These are phyloP conservation scores for Marsdenia floribunda DNA, from an alignment of 257 asterid species.

Conservation along the genomic window DNA sequence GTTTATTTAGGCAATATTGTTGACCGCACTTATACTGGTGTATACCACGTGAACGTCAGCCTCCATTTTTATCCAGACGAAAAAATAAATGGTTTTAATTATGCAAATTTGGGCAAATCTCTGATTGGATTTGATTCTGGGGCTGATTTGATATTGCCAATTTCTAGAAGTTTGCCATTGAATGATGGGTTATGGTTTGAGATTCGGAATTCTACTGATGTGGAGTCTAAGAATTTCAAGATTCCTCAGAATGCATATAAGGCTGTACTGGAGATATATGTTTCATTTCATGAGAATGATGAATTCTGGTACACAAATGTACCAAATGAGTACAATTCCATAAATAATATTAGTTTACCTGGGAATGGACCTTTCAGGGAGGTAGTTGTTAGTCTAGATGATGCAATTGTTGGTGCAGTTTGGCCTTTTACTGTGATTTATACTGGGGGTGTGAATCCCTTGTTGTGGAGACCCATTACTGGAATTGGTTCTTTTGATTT, in stretches of 20 bases:
- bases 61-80: slow-evolving; percentile 62
- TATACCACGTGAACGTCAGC: slow-evolving; percentile 56
- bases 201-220: slow-evolving; percentile 46
- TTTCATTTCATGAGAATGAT: slow-evolving; percentile 74
- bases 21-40: slow-evolving; percentile 63
- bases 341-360: slow-evolving; percentile 31
- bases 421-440: slow-evolving; percentile 79
- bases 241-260: slow-evolving; percentile 53
- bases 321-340: slow-evolving; percentile 51
- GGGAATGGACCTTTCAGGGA: slow-evolving; percentile 84
- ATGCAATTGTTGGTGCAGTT: slow-evolving; percentile 42
- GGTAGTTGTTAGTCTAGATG: slow-evolving; percentile 52
- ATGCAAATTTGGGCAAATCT: slow-evolving; percentile 3
- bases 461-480: slow-evolving; percentile 68
- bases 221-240: slow-evolving; percentile 35
- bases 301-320: slow-evolving; percentile 70
- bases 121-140: slow-evolving; percentile 17
- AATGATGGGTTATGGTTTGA: slow-evolving; percentile 80
- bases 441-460: slow-evolving; percentile 78
- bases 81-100: background rate
- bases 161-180: slow-evolving; percentile 54
- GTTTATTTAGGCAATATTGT: slow-evolving; percentile 60
- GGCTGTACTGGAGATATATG: slow-evolving; percentile 70
- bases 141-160: slow-evolving; percentile 67
- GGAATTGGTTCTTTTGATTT: slow-evolving; percentile 75